Percentiles rank a stretch among this genome's conserved stretches.
phyloP scores from a whole-genome alignment of 495 filamentous ascomycete genomes.

The Lindgomyces ingoldianus region DNA sequence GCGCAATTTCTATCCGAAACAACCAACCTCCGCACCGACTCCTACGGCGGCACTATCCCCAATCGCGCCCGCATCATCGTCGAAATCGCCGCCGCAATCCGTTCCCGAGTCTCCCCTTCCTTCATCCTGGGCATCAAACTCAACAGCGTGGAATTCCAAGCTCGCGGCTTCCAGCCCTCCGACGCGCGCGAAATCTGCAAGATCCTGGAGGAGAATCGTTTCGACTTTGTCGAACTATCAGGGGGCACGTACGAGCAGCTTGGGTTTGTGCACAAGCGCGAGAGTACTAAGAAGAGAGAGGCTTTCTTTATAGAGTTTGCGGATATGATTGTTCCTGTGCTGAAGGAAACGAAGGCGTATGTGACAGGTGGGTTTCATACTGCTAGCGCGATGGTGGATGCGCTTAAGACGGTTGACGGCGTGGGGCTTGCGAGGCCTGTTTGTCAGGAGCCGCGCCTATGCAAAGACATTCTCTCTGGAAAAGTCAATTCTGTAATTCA shows the following conservation, averaged over 20 bases:
- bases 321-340: slow-evolving; percentile 57
- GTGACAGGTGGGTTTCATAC: slow-evolving; percentile 66
- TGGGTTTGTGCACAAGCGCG: slow-evolving; percentile 55
- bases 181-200: slow-evolving; percentile 59
- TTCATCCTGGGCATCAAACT: slow-evolving; percentile 68
- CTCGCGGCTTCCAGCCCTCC: slow-evolving; percentile 56
- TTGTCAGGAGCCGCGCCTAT: slow-evolving; percentile 23
- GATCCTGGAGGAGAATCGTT: slow-evolving; percentile 55
- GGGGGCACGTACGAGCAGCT: slow-evolving; percentile 65
- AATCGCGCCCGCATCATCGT: slow-evolving; percentile 60
- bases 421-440: slow-evolving; percentile 31
- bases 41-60: slow-evolving; percentile 61
- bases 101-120: slow-evolving; percentile 40
- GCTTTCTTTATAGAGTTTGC: slow-evolving; percentile 70
- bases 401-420: slow-evolving; percentile 43
- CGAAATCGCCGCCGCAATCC: slow-evolving; percentile 56
- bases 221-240: slow-evolving; percentile 67
- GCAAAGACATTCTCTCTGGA: slow-evolving; percentile 23
- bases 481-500: slow-evolving; percentile 23
- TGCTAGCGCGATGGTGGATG: slow-evolving; percentile 62
- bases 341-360: slow-evolving; percentile 57
- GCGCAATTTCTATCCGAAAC: slow-evolving; percentile 63
- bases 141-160: slow-evolving; percentile 70
- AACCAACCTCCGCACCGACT: slow-evolving; percentile 63
- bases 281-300: slow-evolving; percentile 59